A percentile compares a stretch with the other conserved stretches of the same genome.
Evolutionary conservation across 164 flowering plant species (phyloP).

Genomic region (Tetrastigma voinierianum): DNA sequence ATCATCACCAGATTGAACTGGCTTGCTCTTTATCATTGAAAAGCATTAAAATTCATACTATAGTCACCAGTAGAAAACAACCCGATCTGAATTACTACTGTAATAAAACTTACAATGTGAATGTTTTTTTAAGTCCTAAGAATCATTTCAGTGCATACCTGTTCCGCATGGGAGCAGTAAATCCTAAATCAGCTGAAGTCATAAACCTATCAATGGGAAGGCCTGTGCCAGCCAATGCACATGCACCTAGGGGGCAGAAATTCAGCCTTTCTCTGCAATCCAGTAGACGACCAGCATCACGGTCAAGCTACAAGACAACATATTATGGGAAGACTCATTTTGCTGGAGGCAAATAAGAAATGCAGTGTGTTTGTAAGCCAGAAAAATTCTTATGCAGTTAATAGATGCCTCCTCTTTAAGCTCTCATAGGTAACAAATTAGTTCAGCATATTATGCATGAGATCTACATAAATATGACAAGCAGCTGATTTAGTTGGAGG

Average conservation of each 20-base stretch:
- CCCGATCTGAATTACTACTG: too few relatives aligned
- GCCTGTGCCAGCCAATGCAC: slow-evolving; percentile 99
- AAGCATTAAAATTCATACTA: too few relatives aligned
- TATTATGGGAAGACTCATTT: slow-evolving; percentile 7
- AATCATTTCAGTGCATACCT: slow-evolving; percentile 46
- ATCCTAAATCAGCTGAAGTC: slow-evolving; percentile 88
- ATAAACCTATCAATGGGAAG: slow-evolving; percentile 90
- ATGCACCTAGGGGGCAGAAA: slow-evolving; percentile 92
- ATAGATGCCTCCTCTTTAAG: too few relatives aligned
- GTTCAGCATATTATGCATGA: too few relatives aligned
- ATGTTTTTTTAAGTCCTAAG: neutral
- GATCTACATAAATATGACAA: too few relatives aligned
- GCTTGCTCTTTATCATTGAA: neutral
- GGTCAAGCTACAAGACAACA: slow-evolving; percentile 74
- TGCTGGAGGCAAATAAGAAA: neutral
- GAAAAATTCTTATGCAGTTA: too few relatives aligned
- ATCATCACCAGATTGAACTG: neutral
- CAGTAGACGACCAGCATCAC: slow-evolving; percentile 79
- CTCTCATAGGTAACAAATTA: too few relatives aligned
- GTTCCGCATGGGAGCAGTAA: slow-evolving; percentile 91
- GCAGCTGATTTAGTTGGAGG: too few relatives aligned
- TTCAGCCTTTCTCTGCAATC: slow-evolving; percentile 82
- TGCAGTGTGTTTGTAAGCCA: too few relatives aligned
- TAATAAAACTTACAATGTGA: too few relatives aligned
- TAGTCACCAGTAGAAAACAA: too few relatives aligned